These are phyloP conservation scores for Centaurea solstitialis DNA, from an alignment of 129 eudicot genomes.

Conservation along the genomic window DNA sequence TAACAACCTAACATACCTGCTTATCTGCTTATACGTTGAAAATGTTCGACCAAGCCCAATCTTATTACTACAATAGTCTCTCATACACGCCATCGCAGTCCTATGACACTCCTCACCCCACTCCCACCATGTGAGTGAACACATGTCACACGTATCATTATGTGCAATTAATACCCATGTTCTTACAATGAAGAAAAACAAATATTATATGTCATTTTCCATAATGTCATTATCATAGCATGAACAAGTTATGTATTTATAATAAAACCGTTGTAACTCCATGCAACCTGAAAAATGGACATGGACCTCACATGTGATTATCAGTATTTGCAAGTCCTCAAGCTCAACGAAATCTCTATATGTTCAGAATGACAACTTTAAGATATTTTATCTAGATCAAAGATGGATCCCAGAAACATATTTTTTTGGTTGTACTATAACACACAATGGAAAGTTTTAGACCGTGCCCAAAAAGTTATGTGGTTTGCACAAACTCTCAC, in stretches of 20 bases:
- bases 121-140: not conserved
- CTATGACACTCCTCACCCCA: not conserved
- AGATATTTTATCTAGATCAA: not conserved
- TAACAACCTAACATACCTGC: not conserved
- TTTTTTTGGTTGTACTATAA: not conserved
- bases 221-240: not conserved
- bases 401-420: not conserved
- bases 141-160: not conserved
- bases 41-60: not conserved
- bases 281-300: not conserved
- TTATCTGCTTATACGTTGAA: not conserved
- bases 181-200: no score
- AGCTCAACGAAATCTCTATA: not conserved
- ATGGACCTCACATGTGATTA: not conserved
- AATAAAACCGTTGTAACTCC: not conserved
- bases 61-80: no score
- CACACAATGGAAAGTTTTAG: not conserved
- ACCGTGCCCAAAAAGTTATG: not conserved
- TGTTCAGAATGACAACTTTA: not conserved
- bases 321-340: not conserved
- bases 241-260: not conserved
- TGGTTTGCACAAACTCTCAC: not conserved
- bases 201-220: not conserved
- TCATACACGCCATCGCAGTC: not conserved
- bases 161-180: not conserved